These are phyloP conservation scores for Beauveria medogensis DNA, from an alignment of 2,329 filamentous ascomycete species.

Conservation along the genomic window DNA sequence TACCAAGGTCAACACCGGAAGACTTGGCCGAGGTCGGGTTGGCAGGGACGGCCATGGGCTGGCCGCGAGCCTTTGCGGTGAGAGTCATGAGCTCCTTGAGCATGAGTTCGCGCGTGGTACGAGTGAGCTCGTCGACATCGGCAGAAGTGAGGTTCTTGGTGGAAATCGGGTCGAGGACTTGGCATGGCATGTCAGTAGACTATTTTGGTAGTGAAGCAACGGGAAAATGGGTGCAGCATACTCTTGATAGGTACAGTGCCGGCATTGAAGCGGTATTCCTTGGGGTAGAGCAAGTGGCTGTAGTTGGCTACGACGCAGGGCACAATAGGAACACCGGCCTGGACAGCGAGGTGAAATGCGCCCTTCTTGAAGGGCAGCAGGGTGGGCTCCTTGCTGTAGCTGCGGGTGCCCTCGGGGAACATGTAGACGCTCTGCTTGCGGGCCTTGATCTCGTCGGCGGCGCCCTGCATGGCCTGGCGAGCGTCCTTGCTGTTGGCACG, in stretches of 20 bases:
- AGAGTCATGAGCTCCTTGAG: conserved; percentile 53
- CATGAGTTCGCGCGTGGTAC: conserved; percentile 66
- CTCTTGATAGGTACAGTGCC: conserved; percentile 70
- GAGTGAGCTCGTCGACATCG: conserved; percentile 69
- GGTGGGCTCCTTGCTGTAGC: conserved; percentile 72
- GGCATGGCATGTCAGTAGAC: not conserved
- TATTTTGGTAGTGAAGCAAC: not conserved
- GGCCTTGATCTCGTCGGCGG: conserved; percentile 68
- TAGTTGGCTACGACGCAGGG: conserved; percentile 79
- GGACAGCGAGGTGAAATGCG: conserved; percentile 89
- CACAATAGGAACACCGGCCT: conserved; percentile 88
- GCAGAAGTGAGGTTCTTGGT: conserved; percentile 64
- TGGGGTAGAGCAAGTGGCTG: conserved; percentile 60
- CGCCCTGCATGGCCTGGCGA: conserved; percentile 75
- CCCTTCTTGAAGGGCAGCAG: conserved; percentile 98
- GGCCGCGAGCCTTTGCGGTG: conserved; percentile 42
- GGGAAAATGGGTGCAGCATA: conserved; percentile 27
- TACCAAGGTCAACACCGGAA: conserved; percentile 22
- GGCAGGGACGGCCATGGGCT: conserved; percentile 24
- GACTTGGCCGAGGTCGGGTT: conserved; percentile 14
- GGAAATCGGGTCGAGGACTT: conserved; percentile 72
- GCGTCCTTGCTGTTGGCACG: conserved; percentile 77
- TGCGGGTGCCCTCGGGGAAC: conserved; percentile 88
- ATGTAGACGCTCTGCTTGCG: conserved; percentile 73
- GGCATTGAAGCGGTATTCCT: conserved; percentile 55